Base-by-base conservation (phyloP, 2,329 filamentous ascomycete genomes). In the Colletotrichum trifolii region DNA sequence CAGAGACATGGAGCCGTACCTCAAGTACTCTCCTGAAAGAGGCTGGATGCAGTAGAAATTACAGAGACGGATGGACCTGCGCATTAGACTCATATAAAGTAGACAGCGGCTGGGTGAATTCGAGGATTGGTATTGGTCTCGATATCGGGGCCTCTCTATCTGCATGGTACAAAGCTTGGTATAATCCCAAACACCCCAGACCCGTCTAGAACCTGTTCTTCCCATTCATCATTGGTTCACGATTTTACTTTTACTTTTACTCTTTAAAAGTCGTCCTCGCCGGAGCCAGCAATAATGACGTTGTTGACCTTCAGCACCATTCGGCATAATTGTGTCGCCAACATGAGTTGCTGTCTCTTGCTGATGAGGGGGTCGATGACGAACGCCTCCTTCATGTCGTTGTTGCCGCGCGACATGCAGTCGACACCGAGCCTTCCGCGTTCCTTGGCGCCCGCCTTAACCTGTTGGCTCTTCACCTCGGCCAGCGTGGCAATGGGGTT, bases 271-370 rank as follows among this genome's bases (percentile, higher is more conserved):
- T 97, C 94, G 70, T 95, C 88, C 68, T 97, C 92, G 71, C 94
- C 94, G 69, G 88, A 89, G 61, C 94, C 94, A 64, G 93, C 89
- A 73, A 97, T 90, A 78, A 97, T 97, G 69, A 97, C 94, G 78
- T 97, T 97, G 85, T 97, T 97, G 76, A 94, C 89, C 89, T 97
- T 97, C 72, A 97, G 86, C 71, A 97, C 94, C 95, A 99, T 98
- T 71, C 96, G 90, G 84, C 96, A 98, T 71, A 99, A 84, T 83
- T 99, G 96, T 56, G 96, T 99, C 38, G 96, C 96, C 70, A 99
- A 87, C 82, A 97, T 89, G 67, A 99, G 87, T 82, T 99, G 96
- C 83, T 97, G 94, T 81, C 93, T 92, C 87, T 99, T 99, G 72
- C 96, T 96, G 77, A 99, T 99, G 75, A 99, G 83, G 57, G 96